Base-by-base conservation (phyloP, 2,329 filamentous ascomycete species). In the Didymella keratinophila region DNA sequence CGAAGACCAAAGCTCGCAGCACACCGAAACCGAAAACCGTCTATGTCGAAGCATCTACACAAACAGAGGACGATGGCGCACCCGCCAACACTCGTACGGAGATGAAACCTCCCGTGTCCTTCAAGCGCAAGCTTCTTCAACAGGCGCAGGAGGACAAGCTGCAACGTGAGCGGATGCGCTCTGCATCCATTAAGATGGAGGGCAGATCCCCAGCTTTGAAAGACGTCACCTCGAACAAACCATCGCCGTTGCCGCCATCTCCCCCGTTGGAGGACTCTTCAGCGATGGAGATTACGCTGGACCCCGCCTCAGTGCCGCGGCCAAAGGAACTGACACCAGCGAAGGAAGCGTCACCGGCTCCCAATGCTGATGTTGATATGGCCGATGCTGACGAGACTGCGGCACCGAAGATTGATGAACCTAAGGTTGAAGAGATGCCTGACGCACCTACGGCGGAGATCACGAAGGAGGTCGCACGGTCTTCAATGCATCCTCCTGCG, bases 131-230 rank as follows among this genome's bases (percentile, higher is more conserved):
- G 60, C 70, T 78, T 25, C 62, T 78, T n/a, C 71, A 72, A 37
- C 74, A 76, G 51, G 75, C 75, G 14, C 70, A 72, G 55, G 73
- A 77, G 57, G 74, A 76, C 46, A 75, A 76, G 55, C 36, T 75
- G 45, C 69, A 72, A 52, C 72, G 75, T 32, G 75, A 77, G 62
- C 73, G 72, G 28, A 71, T 71, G 42, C 71, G 71, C 48, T 76
- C 74, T n/a, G 66, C 71, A 28, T 74, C 73, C 2, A 68, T 75
- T 4, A 77, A 76, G 56, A 63, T 66, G 51, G 75, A 76, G 55
- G 65, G 61, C 39, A 70, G 61, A 48, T 76, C 72, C 8, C 73
- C 73, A 27, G 68, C 69, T 43, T 45, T 76, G 46, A 71, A 70
- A 43, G 73, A 76, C 47, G 70, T 75, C 12, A 65, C 64, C 30